Base-by-base conservation (phyloP, 2,329 filamentous ascomycete species). In the Colletotrichum musicola region DNA sequence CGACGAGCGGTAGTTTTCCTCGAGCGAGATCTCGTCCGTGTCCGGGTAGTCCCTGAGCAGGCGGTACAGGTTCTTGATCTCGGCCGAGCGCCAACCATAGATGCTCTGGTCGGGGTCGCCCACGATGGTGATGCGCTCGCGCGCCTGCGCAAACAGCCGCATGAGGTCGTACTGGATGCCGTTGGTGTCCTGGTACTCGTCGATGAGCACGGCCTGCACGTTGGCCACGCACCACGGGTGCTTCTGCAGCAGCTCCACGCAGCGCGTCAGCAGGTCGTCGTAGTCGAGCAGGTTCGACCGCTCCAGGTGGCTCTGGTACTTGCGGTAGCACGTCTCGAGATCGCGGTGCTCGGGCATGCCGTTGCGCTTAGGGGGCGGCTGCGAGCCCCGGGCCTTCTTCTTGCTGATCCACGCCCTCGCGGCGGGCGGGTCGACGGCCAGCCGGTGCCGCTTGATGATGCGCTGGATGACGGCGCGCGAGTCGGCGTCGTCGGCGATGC, bases 171-270 rank as follows among this genome's bases (percentile, higher is more conserved):
- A 98, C 78, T 99, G 95, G 4, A 98, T 91, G 20, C 93, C 88
- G 76, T 98, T 99, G 7, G 95, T 98, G 80, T 99, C 95, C 80
- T 99, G 95, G 71, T 98, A 99, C 77, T 99, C 95, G 77, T 99
- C 95, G 71, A 99, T 97, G 53, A 99, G 85, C 6, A 98, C 94
- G 0, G 93, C 89, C 78, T 98, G 90, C 18, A 99, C 90, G 73
- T 97, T 98, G 14, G 91, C 91, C 3, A 98, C 95, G 74, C 95
- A 98, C 14, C 88, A 84, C 0, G 95, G 93, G 72, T 93, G 88
- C 20, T 85, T 83, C 68, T 86, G 87, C 20, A 99, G 85, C 12
- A 99, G 85, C 68, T 97, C 90, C 9, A 93, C 91, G 72, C 95
- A 97, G 73, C 90, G 89, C 14, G 97, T 85, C 5, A 99, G 86